phyloP scores from a whole-genome alignment of 179 eudicot species.

The Nepenthes alata region DNA sequence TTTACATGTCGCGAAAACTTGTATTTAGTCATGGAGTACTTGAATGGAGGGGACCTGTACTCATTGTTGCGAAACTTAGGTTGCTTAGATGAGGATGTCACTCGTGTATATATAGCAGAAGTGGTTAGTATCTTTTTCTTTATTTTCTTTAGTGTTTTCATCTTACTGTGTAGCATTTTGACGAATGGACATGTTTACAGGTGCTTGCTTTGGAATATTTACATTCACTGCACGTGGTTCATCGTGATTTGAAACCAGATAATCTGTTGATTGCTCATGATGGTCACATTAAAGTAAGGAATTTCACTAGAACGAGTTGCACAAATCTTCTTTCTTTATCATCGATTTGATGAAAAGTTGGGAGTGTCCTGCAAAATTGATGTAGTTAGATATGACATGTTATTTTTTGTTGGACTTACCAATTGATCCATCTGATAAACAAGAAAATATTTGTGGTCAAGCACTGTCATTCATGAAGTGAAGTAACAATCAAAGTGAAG shows the following conservation, averaged over 20 bases:
- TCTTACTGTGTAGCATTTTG: background rate
- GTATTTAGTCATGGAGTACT: slow-evolving; percentile 98
- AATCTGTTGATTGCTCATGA: slow-evolving; percentile 97
- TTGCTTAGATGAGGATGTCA: slow-evolving; percentile 94
- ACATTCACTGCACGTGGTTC: slow-evolving; percentile 90
- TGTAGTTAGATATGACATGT: too few relatives aligned
- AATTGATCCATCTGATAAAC: too few relatives aligned
- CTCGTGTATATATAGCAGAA: slow-evolving; percentile 94
- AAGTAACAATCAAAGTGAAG: too few relatives aligned
- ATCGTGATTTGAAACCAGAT: slow-evolving; percentile 98
- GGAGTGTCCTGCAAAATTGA: too few relatives aligned
- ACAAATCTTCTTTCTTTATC: background rate
- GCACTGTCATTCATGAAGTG: too few relatives aligned
- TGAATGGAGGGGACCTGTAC: slow-evolving; percentile 95
- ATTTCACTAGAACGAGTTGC: background rate
- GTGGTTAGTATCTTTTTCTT: slow-evolving; percentile 41
- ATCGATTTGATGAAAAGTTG: background rate
- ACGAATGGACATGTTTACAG: slow-evolving; percentile 24
- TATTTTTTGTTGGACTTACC: too few relatives aligned
- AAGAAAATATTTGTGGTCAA: too few relatives aligned
- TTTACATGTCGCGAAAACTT: slow-evolving; percentile 97
- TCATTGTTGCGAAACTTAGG: slow-evolving; percentile 91
- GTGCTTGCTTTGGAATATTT: slow-evolving; percentile 99
- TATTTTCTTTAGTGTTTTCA: background rate
- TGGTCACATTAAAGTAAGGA: slow-evolving; percentile 87